Percentiles rank a stretch among this genome's conserved stretches.
Evolutionary conservation across 2,329 filamentous ascomycete species (phyloP).

Genomic region (Aspergillus fumigatiaffinis): DNA sequence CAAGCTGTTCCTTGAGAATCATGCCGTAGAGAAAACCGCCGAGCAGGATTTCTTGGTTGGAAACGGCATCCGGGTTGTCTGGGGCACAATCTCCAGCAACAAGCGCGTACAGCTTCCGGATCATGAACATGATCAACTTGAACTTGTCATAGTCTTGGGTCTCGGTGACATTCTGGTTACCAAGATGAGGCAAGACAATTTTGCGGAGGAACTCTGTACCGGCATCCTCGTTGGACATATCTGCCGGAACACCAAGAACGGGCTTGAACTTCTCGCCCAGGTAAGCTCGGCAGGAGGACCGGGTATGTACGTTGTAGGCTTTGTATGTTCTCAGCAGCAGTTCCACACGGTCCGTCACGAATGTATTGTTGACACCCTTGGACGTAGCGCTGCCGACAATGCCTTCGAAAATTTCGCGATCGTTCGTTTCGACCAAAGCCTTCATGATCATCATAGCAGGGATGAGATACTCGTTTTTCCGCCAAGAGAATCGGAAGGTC

Average conservation of each 20-base stretch:
- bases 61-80: slow-evolving; percentile 94
- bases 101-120: slow-evolving; percentile 87
- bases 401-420: slow-evolving; percentile 93
- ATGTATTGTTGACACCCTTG: slow-evolving; percentile 79
- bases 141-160: slow-evolving; percentile 89
- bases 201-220: slow-evolving; percentile 87
- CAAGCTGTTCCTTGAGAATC: slow-evolving; percentile 90
- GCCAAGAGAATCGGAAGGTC: slow-evolving; percentile 95
- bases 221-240: slow-evolving; percentile 80
- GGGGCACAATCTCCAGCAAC: slow-evolving; percentile 88
- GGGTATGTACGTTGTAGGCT: slow-evolving; percentile 77
- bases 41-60: slow-evolving; percentile 91
- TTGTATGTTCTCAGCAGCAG: slow-evolving; percentile 91
- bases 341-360: slow-evolving; percentile 92
- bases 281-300: slow-evolving; percentile 76
- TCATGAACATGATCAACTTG: slow-evolving; percentile 91
- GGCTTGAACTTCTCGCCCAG: slow-evolving; percentile 88
- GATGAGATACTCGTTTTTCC: slow-evolving; percentile 94
- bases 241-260: slow-evolving; percentile 78
- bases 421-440: slow-evolving; percentile 91
- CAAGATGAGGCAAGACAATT: slow-evolving; percentile 87
- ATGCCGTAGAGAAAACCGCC: slow-evolving; percentile 92
- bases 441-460: slow-evolving; percentile 97
- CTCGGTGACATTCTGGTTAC: slow-evolving; percentile 77
- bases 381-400: slow-evolving; percentile 74